Conservation (phyloP, 1,284 basidiomycete species). For the Marasmius fiardii region DNA sequence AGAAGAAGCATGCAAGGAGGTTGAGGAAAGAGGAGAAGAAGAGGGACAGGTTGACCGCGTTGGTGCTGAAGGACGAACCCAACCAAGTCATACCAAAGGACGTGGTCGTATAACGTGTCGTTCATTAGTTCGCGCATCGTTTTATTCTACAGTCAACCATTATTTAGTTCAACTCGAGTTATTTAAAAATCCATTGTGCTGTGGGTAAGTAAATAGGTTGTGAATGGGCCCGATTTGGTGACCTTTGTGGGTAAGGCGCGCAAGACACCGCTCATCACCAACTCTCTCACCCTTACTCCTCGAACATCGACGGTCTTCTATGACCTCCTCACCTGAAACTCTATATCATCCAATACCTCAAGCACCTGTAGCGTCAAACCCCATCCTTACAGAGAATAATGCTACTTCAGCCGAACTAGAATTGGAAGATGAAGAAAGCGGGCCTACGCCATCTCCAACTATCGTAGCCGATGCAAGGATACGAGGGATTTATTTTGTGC, state of each 20-base stretch:
- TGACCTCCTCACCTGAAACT: conserved; percentile 28
- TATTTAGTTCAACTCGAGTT: too few relatives aligned
- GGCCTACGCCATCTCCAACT: conserved; percentile 22
- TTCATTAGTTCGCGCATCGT: too few relatives aligned
- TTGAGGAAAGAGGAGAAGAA: conserved; percentile 60
- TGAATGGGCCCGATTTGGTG: neutral
- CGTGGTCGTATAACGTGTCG: neutral
- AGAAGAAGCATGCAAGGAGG: conserved; percentile 37
- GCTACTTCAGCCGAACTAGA: conserved; percentile 13
- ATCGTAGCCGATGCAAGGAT: conserved; percentile 40
- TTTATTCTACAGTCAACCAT: too few relatives aligned
- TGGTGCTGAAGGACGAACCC: conserved; percentile 55
- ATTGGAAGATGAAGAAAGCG: conserved; percentile 9
- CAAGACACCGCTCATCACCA: too few relatives aligned
- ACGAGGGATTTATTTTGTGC: conserved; percentile 62
- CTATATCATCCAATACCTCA: conserved; percentile 38
- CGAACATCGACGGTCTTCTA: conserved; percentile 18
- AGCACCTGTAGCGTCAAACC: conserved; percentile 23
- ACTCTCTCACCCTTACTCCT: too few relatives aligned
- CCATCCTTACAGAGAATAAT: conserved; percentile 24
- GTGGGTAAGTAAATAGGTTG: too few relatives aligned
- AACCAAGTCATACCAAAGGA: conserved; percentile 65
- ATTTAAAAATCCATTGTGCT: too few relatives aligned
- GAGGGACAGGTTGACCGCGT: conserved; percentile 54
- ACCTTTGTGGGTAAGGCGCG: too few relatives aligned